Evolutionary conservation across 805 yeast genomes (phyloP).

Genomic region (Lipomyces mesembrius): DNA sequence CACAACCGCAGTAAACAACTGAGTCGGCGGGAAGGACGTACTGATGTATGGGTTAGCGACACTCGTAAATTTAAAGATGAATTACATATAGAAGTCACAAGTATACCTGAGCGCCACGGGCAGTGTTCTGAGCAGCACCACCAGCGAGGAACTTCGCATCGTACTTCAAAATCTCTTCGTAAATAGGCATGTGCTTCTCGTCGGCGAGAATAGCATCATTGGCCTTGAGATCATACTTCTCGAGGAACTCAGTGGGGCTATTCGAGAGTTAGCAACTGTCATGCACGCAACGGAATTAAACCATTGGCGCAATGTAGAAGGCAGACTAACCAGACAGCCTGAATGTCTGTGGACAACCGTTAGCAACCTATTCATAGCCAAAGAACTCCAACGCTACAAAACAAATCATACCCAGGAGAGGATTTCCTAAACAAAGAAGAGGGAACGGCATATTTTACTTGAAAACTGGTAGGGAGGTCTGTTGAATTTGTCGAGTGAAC

Average conservation of each 20-base stretch:
- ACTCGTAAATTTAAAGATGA: not conserved
- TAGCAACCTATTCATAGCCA: slow-evolving; percentile 5
- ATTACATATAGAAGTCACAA: not conserved
- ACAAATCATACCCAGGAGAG: slow-evolving; percentile 36
- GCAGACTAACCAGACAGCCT: slow-evolving; percentile 36
- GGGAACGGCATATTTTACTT: slow-evolving; percentile 30
- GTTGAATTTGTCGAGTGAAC: not conserved
- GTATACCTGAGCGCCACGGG: slow-evolving; percentile 86
- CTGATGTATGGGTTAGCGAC: slow-evolving; percentile 9
- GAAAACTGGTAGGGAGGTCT: not conserved
- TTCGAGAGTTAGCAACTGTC: not conserved
- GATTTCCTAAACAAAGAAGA: slow-evolving; percentile 39
- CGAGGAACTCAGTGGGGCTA: slow-evolving; percentile 50
- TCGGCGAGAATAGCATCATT: slow-evolving; percentile 92
- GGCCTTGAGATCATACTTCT: slow-evolving; percentile 81
- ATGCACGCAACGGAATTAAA: not conserved
- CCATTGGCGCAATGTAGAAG: not conserved
- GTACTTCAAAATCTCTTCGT: slow-evolving; percentile 67
- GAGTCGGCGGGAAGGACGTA: slow-evolving; percentile 79
- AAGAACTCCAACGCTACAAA: not conserved
- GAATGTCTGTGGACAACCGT: slow-evolving; percentile 31
- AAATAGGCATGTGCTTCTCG: slow-evolving; percentile 83
- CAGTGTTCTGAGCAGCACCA: slow-evolving; percentile 99
- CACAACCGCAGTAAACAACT: slow-evolving; percentile 94
- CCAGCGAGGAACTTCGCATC: slow-evolving; percentile 85